Evolutionary conservation across 1,284 basidiomycete species (phyloP).

Genomic region (Taiwanofungus camphoratus): DNA sequence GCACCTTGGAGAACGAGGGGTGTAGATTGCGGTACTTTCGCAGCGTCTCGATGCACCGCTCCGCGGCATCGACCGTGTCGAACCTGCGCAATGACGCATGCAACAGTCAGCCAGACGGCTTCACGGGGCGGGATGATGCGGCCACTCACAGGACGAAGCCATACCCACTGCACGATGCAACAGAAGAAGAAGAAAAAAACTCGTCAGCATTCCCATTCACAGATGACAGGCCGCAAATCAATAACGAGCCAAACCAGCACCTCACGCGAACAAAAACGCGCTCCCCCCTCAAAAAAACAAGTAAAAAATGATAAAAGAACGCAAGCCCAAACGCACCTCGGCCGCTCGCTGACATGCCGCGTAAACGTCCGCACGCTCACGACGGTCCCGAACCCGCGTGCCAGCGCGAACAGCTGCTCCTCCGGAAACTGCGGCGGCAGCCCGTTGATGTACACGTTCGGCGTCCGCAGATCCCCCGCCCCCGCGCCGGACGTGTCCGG

Average conservation of each 20-base stretch:
- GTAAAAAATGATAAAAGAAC: neutral
- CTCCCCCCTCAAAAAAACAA: neutral
- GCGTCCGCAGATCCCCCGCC: slow-evolving; percentile 21
- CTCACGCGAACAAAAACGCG: neutral
- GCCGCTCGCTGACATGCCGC: slow-evolving; percentile 35
- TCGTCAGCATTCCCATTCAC: too few relatives aligned
- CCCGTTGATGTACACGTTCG: slow-evolving; percentile 49
- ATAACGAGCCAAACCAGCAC: too few relatives aligned
- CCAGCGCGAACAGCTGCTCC: slow-evolving; percentile 36
- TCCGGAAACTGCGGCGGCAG: slow-evolving; percentile 43
- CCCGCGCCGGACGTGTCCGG: slow-evolving; percentile 3
- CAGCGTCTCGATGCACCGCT: slow-evolving; percentile 61
- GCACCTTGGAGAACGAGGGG: slow-evolving; percentile 63
- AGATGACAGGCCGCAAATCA: too few relatives aligned
- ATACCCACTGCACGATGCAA: slow-evolving; percentile 49
- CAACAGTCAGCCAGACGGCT: neutral
- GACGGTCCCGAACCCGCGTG: slow-evolving; percentile 34
- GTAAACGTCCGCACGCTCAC: slow-evolving; percentile 40
- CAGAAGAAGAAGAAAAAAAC: neutral
- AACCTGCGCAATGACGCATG: slow-evolving; percentile 39
- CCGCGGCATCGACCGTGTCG: slow-evolving; percentile 54
- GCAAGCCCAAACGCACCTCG: slow-evolving; percentile 25
- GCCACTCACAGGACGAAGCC: slow-evolving; percentile 69
- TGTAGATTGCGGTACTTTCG: slow-evolving; percentile 67
- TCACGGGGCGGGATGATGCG: slow-evolving; percentile 1